phyloP scores from a whole-genome alignment of 177 flowering plant species.

The Telopea speciosissima region DNA sequence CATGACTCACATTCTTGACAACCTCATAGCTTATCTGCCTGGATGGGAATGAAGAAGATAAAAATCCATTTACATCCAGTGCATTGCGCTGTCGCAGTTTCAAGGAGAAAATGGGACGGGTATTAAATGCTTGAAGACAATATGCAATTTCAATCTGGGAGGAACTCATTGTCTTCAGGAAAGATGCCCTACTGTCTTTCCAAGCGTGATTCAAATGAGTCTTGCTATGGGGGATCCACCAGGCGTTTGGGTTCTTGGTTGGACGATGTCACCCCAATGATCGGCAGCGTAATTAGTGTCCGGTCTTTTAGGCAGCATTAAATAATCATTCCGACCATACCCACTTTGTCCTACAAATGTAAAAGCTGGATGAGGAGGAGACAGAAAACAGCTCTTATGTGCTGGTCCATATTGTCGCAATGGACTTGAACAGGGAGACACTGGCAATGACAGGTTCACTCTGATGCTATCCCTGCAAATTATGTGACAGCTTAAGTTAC shows the following conservation, averaged over 20 bases:
- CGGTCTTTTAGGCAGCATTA: conserved; percentile 27
- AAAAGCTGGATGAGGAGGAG: conserved; percentile 67
- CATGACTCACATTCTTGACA: background rate
- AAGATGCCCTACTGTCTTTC: background rate
- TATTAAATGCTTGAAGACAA: background rate
- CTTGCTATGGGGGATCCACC: conserved; percentile 44
- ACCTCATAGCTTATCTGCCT: background rate
- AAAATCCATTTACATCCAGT: background rate
- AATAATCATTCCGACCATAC: conserved; percentile 27
- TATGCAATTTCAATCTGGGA: background rate
- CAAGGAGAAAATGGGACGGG: background rate
- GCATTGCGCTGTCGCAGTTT: background rate
- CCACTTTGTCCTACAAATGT: conserved; percentile 30
- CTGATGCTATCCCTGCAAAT: conserved; percentile 47
- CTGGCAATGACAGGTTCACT: conserved; percentile 71
- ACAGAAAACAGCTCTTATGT: conserved; percentile 41
- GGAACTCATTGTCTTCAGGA: background rate
- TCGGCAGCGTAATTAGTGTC: conserved; percentile 27
- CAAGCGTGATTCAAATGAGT: conserved; percentile 14
- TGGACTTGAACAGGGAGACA: conserved; percentile 88
- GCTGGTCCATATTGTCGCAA: conserved; percentile 44
- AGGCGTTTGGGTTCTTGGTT: conserved; percentile 32
- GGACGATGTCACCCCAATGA: conserved; percentile 34
- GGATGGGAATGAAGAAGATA: background rate
- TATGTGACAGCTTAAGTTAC: background rate